A percentile compares a stretch with the other conserved stretches of the same genome.
Conservation (phyloP, 2,329 filamentous ascomycete species). For the Curvularia eragrostidis region DNA sequence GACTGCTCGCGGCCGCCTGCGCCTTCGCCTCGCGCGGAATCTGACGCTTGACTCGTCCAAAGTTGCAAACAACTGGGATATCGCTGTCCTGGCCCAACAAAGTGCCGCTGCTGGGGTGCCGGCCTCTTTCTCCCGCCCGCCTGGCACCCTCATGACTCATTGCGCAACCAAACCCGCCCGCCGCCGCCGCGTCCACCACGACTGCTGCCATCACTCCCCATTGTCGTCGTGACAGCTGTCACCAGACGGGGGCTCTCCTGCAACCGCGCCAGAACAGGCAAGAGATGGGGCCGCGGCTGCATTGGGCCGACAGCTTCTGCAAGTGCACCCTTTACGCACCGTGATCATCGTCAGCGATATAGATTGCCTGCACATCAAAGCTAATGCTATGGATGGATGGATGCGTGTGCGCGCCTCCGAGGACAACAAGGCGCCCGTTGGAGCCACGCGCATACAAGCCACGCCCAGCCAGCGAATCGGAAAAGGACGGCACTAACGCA, state of each 20-base stretch:
- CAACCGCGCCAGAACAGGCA: slow-evolving; percentile 14
- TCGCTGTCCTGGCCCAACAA: slow-evolving; percentile 1
- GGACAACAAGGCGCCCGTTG: background rate
- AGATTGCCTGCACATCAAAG: slow-evolving; percentile 6
- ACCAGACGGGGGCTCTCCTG: slow-evolving; percentile 10
- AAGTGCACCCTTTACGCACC: slow-evolving; percentile 5
- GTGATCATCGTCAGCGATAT: slow-evolving; percentile 10
- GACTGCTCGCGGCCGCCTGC: background rate
- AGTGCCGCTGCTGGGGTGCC: slow-evolving; percentile 11
- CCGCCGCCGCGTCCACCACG: slow-evolving; percentile 1
- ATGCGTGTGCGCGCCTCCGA: background rate
- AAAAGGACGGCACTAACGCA: slow-evolving; percentile 6
- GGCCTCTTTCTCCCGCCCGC: slow-evolving; percentile 7
- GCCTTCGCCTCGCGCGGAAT: slow-evolving; percentile 17
- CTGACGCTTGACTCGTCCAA: slow-evolving; percentile 6
- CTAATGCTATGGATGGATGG: background rate
- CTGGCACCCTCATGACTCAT: slow-evolving; percentile 11
- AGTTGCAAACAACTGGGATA: slow-evolving; percentile 1
- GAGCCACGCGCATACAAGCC: background rate
- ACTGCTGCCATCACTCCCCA: slow-evolving; percentile 6
- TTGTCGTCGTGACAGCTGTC: slow-evolving; percentile 17
- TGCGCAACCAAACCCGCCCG: background rate
- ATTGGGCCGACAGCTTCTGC: slow-evolving; percentile 13
- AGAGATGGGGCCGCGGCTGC: slow-evolving; percentile 13
- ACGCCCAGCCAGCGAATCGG: slow-evolving; percentile 8